Base-by-base conservation (phyloP, 169 alveolate genomes). In the Cyclospora cayetanensis region DNA sequence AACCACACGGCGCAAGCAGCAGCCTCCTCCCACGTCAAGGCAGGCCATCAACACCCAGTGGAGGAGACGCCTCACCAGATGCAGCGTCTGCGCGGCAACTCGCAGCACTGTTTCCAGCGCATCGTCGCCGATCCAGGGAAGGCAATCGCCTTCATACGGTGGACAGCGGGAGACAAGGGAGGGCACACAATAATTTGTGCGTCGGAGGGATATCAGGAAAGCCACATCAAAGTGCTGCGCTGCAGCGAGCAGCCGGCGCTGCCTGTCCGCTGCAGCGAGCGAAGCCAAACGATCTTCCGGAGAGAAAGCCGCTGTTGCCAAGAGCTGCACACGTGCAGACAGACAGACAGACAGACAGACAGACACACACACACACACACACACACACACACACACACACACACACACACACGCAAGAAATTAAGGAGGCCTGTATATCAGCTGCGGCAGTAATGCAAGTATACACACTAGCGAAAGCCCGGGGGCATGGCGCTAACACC, bases 191-290 rank as follows among this genome's bases (percentile, higher is more conserved):
- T 72, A 72, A 20, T 72, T 72, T 53, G 63, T 72, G 84, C 84
- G 43, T 35, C 84, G 84, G 39, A 72, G 84, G 20, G 60, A 15
- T 9, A 72, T 60, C 29, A 72, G 52, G 22, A 72, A 72, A 37
- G 84, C 27, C 37, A 20, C 60, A 41, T 72, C 84, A 20, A 39
- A 72, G 84, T 72, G 84, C 84, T 72, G 84, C 39, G 84, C 84
- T 39, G 84, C 84, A n/a, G 84, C 84, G 20, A 53, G 84, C 25
- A 34, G 34, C 60, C 22, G 84, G 37, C n/a, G 84, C 84, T 72
- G 84, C 37, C n/a, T 4, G 41, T 0, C 63, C 41, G 84, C 84
- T 72, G 84, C 84, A 39, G 84, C 84, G 22, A 39, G 60, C 3
- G 53, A 27, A 3, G 60, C 27, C 29, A 72, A 1, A 39, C 84